Conservation (phyloP, 2,329 filamentous ascomycete genomes). For the Microcyclosporella mali region DNA sequence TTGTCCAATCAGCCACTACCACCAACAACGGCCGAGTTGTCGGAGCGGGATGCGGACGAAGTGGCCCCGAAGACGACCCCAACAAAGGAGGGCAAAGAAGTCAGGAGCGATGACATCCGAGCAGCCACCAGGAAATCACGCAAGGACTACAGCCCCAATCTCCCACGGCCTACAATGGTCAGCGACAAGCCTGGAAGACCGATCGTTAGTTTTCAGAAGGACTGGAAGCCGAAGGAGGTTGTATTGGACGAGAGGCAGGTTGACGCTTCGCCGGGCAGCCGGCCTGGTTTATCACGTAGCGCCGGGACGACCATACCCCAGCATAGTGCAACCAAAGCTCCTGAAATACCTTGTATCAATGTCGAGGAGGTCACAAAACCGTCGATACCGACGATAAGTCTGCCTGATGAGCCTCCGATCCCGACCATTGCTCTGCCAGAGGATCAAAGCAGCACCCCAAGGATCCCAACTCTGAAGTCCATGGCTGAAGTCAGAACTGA, state of each 20-base stretch:
- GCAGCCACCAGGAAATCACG: constrained; percentile 84
- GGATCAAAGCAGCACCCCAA: constrained; percentile 20
- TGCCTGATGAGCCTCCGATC: constrained; percentile 38
- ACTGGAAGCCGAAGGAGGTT: constrained; percentile 71
- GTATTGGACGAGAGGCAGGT: constrained; percentile 57
- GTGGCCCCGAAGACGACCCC: constrained; percentile 27
- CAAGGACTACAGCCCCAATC: constrained; percentile 76
- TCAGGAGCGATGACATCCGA: constrained; percentile 68
- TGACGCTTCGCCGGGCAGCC: constrained; percentile 19
- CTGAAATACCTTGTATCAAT: constrained; percentile 11
- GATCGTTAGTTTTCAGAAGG: constrained; percentile 92
- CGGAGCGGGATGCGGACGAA: constrained; percentile 36
- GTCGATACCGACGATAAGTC: constrained; percentile 46
- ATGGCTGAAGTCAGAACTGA: constrained; percentile 2
- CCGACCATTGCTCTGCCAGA: constrained; percentile 31
- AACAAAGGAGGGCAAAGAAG: constrained; percentile 47
- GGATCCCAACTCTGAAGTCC: constrained; percentile 3
- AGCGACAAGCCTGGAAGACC: constrained; percentile 85
- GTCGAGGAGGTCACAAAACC: constrained; percentile 4
- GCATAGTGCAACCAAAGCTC: constrained; percentile 4
- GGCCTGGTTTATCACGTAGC: not conserved
- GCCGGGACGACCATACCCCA: not conserved
- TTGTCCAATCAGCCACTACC: constrained; percentile 55
- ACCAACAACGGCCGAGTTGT: constrained; percentile 28
- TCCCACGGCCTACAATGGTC: constrained; percentile 84